Base-by-base conservation (phyloP, 2,329 filamentous ascomycete genomes). In the Macrophomina phaseolina region DNA sequence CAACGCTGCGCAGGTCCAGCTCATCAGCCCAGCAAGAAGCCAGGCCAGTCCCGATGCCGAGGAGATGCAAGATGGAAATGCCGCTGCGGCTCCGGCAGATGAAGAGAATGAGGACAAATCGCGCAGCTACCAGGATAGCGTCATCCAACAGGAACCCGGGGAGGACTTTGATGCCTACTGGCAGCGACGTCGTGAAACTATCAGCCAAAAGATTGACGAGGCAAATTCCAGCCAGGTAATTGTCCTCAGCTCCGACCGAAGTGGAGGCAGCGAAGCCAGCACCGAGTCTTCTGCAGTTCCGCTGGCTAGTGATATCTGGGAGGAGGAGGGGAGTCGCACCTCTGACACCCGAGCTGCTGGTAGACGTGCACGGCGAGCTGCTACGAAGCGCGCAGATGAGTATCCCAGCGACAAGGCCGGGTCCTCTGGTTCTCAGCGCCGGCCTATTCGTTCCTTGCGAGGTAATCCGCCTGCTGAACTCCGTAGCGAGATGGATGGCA, bases 221-320 rank as follows among this genome's bases (percentile, higher is more conserved):
- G 69, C 70, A 1, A 51, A 68, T 32, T 63, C 68, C 7, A 69
- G 67, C 58, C 62, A 69, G 42, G 68, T 71, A 16, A 70, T 73
- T 30, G 67, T 67, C n/a, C 69, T 70, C 18, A 71, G 60, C 28
- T 70, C 73, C 11, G 71, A 74, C 28, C 67, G 70, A 2, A 48
- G 38, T 30, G 55, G 28, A n/a, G 36, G 5, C 14, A 67, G 36
- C 14, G 32, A 51, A 40, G 63, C 28, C 6, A 56, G 14, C 18
- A n/a, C 30, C 7, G 64, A 61, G 2, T 23, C 38, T 6, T 45
- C 65, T 3, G 56, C 38, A n/a, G 52, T 70, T 18, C 71, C 73
- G 23, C 71, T 73, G 18, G 73, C 72, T 38, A 75, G 73, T 18
- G 82, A 84, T 64, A 77, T 84, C 28, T 84, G 82, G 82, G 76